Evolutionary conservation across 768 basidiomycete genomes (phyloP), one percentile per base, ranked within the genome.

Genomic region (Dictyophora rubrovolvata): DNA sequence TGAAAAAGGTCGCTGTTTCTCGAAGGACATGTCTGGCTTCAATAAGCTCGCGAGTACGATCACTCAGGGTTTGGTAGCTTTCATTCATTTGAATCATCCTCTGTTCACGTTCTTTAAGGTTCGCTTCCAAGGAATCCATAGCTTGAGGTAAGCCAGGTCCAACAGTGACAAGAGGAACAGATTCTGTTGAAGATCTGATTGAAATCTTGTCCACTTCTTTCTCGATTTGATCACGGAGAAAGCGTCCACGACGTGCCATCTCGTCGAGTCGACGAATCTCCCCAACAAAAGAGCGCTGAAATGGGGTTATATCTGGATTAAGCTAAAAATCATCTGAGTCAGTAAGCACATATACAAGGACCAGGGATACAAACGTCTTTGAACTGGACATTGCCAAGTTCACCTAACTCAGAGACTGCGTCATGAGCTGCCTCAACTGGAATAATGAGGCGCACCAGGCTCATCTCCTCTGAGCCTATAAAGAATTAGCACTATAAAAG

Each of bases 381-480:
- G 74, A 98, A 96, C 70, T 98, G 93, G 23, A 98, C 88, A 72
- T 95, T 81, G 50, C 94, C 93, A 48, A 97, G 83, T 72, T 96
- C 93, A 64, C 92, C 96, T 17, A 99, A 83, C 70, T 95, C 93
- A 55, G 88, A 85, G 61, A 97, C 91, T 51, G 95, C 91, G 69
- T 97, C 93, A 71, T 99, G 96, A 28, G 94, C 92, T 62, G 95
- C 92, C 79, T 99, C 96, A 42, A 89, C 87, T 48, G 95, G 96
- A 65, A 97, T 88, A 69, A 93, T 94, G 67, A 99, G 85, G 78
- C 97, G 93, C 63, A 95, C 89, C 74, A 94, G 77, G 79, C 93
- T 95, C 94, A 97, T 97, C 77, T 85, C 81, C 76, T 96, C 94
- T 80, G 94, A 97, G 60, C 90, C 93, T 96, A 56, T 28, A 46